Percentiles rank a stretch among this genome's conserved stretches.
Evolutionary conservation across 371 early-diverging fungal species (phyloP).

Genomic region (Rhizomucor pusillus): DNA sequence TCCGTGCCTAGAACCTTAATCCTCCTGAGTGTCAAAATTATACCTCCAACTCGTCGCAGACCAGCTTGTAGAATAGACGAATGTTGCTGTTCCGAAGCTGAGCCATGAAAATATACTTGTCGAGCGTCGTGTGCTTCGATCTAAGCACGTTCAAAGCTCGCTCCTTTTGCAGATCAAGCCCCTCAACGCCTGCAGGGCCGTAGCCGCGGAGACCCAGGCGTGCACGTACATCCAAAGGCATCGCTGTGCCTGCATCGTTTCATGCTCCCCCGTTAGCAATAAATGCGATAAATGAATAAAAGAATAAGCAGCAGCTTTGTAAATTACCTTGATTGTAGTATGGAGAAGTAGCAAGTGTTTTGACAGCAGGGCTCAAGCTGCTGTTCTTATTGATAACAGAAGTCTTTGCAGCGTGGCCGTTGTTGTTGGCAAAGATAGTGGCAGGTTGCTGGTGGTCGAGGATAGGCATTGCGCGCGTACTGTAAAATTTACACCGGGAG

Average conservation of each 20-base stretch:
- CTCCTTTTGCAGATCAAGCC: conserved; percentile 64
- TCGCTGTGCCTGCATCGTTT: conserved; percentile 13
- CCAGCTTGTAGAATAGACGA: conserved; percentile 76
- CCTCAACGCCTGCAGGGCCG: conserved; percentile 69
- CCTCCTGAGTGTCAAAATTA: conserved; percentile 4
- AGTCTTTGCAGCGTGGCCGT: background rate
- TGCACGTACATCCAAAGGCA: conserved; percentile 5
- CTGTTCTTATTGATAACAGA: conserved; percentile 2
- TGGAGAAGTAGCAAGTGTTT: conserved; percentile 14
- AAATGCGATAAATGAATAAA: background rate
- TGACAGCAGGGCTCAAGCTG: background rate
- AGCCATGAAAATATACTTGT: conserved; percentile 82
- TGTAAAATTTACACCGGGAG: background rate
- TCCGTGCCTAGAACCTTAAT: conserved; percentile 1
- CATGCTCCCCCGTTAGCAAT: no score
- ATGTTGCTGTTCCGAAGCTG: conserved; percentile 76
- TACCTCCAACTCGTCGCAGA: conserved; percentile 74
- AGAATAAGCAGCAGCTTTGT: no score
- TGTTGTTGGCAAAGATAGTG: background rate
- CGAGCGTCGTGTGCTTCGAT: conserved; percentile 60
- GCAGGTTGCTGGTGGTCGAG: background rate
- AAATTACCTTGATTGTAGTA: conserved; percentile 26
- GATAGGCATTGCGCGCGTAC: conserved; percentile 2
- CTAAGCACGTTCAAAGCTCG: conserved; percentile 72
- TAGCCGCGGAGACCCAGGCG: conserved; percentile 62